Evolutionary conservation across 2,329 filamentous ascomycete species (phyloP).

Genomic region (Penicillium glabrum): DNA sequence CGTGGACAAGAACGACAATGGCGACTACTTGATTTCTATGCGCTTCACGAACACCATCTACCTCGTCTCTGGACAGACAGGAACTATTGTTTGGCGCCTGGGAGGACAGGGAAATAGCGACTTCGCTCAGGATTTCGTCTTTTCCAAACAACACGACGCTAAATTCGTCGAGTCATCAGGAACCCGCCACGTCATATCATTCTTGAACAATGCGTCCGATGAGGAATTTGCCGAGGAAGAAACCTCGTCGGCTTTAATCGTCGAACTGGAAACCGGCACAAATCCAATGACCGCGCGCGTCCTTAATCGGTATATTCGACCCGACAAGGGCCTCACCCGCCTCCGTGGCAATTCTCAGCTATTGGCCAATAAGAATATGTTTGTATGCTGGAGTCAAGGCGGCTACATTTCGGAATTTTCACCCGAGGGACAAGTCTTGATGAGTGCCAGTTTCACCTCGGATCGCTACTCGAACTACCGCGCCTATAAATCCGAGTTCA

Average conservation of each 20-base stretch:
- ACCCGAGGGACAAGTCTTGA: conserved; percentile 27
- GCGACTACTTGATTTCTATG: conserved; percentile 41
- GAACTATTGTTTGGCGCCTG: conserved; percentile 39
- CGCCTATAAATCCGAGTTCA: conserved; percentile 39
- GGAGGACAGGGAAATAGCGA: conserved; percentile 29
- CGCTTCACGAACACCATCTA: conserved; percentile 41
- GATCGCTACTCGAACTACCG: conserved; percentile 39
- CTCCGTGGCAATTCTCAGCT: conserved; percentile 37
- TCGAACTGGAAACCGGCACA: conserved; percentile 28
- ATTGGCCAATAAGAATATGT: conserved; percentile 36
- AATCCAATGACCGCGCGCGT: conserved; percentile 28
- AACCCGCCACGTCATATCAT: conserved; percentile 32
- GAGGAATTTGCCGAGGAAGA: conserved; percentile 27
- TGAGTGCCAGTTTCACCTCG: conserved; percentile 34
- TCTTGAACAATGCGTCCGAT: conserved; percentile 37
- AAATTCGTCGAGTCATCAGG: conserved; percentile 30
- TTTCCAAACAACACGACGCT: conserved; percentile 40
- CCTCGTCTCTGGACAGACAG: conserved; percentile 34
- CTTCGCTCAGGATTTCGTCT: conserved; percentile 33
- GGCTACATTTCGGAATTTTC: conserved; percentile 37
- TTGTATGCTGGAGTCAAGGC: conserved; percentile 35
- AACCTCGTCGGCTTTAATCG: conserved; percentile 28
- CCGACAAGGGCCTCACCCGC: conserved; percentile 30
- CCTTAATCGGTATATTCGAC: conserved; percentile 30
- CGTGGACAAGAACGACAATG: conserved; percentile 37